A percentile compares a stretch with the other conserved stretches of the same genome.
Conservation (phyloP, 306 rosid species). For the Purshia tridentata region DNA sequence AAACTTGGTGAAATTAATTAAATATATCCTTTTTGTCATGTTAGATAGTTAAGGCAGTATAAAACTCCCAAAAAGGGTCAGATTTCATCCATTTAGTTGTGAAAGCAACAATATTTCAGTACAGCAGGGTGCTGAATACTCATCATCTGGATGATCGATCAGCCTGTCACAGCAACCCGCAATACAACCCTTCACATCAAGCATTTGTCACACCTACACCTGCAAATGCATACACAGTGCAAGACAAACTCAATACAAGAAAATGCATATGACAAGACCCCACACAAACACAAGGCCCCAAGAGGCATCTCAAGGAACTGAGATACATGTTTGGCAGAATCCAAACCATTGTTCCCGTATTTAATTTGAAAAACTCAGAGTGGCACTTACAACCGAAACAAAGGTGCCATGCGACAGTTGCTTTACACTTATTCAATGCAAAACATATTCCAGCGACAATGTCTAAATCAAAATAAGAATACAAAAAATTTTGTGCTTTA, state of each 20-base stretch:
- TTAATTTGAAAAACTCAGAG: no score
- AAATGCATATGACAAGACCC: background rate
- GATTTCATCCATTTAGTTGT: slow-evolving; percentile 28
- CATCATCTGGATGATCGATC: slow-evolving; percentile 27
- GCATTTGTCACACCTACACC: slow-evolving; percentile 30
- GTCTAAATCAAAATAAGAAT: background rate
- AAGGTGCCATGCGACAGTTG: no score
- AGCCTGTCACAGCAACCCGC: slow-evolving; percentile 29
- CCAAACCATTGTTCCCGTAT: no score
- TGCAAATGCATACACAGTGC: slow-evolving; percentile 4
- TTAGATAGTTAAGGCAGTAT: slow-evolving; percentile 12
- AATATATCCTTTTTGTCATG: slow-evolving; percentile 8
- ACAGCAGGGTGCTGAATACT: slow-evolving; percentile 25
- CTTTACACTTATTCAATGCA: background rate
- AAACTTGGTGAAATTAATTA: slow-evolving; percentile 13
- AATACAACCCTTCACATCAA: slow-evolving; percentile 14
- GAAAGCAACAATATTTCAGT: slow-evolving; percentile 20
- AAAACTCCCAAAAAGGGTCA: slow-evolving; percentile 11
- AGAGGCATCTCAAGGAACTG: background rate
- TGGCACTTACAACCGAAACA: no score
- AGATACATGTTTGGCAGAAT: no score
- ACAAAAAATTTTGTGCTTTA: background rate
- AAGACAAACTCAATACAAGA: background rate
- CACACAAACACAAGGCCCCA: background rate
- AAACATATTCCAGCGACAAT: background rate